Evolutionary conservation across 441 rosid species (phyloP).

Genomic region (Dalechampia spathulata): DNA sequence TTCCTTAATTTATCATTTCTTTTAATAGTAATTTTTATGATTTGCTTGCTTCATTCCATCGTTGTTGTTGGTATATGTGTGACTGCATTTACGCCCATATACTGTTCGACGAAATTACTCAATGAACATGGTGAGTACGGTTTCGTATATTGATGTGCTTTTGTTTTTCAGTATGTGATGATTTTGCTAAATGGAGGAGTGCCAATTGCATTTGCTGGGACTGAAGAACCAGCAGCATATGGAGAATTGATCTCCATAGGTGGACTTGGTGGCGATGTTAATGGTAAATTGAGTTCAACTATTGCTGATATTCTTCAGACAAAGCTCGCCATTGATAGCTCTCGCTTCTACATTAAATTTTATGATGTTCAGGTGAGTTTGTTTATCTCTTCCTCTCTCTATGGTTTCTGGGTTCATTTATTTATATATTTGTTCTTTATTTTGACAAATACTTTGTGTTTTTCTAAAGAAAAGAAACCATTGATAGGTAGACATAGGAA

Average conservation of each 20-base stretch:
- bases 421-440: not conserved
- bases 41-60: not conserved
- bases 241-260: slow-evolving; percentile 85
- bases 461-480: too few species aligned
- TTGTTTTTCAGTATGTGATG: slow-evolving; percentile 68
- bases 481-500: too few species aligned
- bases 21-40: not conserved
- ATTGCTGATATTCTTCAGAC: slow-evolving; percentile 74
- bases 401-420: not conserved
- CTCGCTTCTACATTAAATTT: slow-evolving; percentile 86
- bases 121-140: not conserved
- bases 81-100: not conserved
- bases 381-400: not conserved
- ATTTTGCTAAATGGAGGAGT: slow-evolving; percentile 70
- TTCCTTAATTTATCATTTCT: not conserved
- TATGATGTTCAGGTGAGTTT: slow-evolving; percentile 74
- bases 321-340: slow-evolving; percentile 78
- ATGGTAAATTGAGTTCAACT: slow-evolving; percentile 68
- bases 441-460: too few species aligned
- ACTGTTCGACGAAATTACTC: slow-evolving; percentile 40
- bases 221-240: slow-evolving; percentile 83
- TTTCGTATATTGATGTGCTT: not conserved
- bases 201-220: slow-evolving; percentile 80
- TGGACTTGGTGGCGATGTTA: slow-evolving; percentile 62
- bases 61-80: not conserved